These are phyloP conservation scores for Talaromyces sp. DNA, from an alignment of 2,329 filamentous ascomycete species.

Conservation along the genomic window DNA sequence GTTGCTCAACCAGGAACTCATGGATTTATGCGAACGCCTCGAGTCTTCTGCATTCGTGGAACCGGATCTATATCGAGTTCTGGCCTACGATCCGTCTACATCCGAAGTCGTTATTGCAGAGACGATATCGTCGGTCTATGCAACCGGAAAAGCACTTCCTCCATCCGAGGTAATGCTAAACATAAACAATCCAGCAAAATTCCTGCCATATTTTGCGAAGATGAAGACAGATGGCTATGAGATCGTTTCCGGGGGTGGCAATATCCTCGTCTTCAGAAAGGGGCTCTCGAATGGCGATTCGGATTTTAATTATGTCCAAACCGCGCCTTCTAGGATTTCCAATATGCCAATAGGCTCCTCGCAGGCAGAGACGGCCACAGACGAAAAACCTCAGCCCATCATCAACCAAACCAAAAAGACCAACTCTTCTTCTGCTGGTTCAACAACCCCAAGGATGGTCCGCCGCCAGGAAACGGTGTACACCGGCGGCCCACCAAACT, in stretches of 20 bases:
- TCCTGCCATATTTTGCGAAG: conserved; percentile 33
- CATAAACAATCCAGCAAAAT: conserved; percentile 36
- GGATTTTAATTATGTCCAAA: background rate
- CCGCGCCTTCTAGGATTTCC: background rate
- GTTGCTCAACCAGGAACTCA: conserved; percentile 6
- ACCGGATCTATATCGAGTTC: conserved; percentile 26
- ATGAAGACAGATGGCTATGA: conserved; percentile 38
- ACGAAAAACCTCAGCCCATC: background rate
- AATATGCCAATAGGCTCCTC: background rate
- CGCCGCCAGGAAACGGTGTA: conserved; percentile 17
- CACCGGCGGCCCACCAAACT: conserved; percentile 20
- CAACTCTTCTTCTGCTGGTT: background rate
- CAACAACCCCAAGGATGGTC: conserved; percentile 16
- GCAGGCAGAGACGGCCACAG: background rate
- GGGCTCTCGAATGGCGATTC: no score
- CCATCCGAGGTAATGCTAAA: conserved; percentile 31
- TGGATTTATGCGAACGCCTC: conserved; percentile 4
- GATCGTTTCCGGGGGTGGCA: conserved; percentile 35
- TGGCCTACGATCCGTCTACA: conserved; percentile 32
- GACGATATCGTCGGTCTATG: conserved; percentile 26
- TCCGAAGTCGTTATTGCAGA: conserved; percentile 25
- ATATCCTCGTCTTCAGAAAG: conserved; percentile 34
- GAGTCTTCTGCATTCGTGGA: conserved; percentile 9
- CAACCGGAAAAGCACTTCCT: conserved; percentile 17
- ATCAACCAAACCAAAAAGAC: background rate